phyloP scores from a whole-genome alignment of 345 rosid species.

The Moricandia moricandioides region DNA sequence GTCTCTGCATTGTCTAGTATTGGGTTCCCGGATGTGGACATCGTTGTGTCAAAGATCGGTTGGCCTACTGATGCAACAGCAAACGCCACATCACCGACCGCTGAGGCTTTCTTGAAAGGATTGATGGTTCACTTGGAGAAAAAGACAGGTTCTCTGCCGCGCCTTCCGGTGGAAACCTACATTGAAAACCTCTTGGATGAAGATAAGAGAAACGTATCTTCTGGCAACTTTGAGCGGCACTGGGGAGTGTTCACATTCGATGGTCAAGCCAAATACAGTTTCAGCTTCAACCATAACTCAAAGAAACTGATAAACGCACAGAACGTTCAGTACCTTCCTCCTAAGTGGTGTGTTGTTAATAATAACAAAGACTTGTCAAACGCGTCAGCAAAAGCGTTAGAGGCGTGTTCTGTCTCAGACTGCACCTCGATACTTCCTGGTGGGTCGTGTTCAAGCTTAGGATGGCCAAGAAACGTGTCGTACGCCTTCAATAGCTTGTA shows the following conservation, averaged over 20 bases:
- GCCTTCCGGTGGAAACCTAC: slow-evolving; percentile 62
- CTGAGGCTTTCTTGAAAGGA: slow-evolving; percentile 63
- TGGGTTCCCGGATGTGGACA: slow-evolving; percentile 64
- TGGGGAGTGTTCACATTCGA: slow-evolving; percentile 94
- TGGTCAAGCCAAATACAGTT: slow-evolving; percentile 81
- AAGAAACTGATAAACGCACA: slow-evolving; percentile 62
- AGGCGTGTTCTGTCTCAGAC: slow-evolving; percentile 66
- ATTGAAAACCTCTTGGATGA: slow-evolving; percentile 76
- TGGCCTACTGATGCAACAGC: slow-evolving; percentile 95
- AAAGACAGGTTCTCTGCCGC: slow-evolving; percentile 58
- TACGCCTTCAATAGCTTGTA: slow-evolving; percentile 86
- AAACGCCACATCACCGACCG: slow-evolving; percentile 58
- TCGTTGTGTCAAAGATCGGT: slow-evolving; percentile 72
- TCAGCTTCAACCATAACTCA: slow-evolving; percentile 56
- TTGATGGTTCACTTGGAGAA: slow-evolving; percentile 59
- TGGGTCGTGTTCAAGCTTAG: slow-evolving; percentile 66
- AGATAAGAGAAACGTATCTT: slow-evolving; percentile 52
- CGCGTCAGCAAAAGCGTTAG: slow-evolving; percentile 56
- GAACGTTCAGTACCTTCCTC: slow-evolving; percentile 66
- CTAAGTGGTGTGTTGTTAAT: slow-evolving; percentile 86
- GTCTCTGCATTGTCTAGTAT: slow-evolving; percentile 55
- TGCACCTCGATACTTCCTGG: slow-evolving; percentile 70
- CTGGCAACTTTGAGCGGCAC: slow-evolving; percentile 80
- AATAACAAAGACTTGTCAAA: slow-evolving; percentile 68
- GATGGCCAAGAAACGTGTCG: slow-evolving; percentile 82